Conservation (phyloP, 805 yeast genomes). For the Kodamaea leandrae region DNA sequence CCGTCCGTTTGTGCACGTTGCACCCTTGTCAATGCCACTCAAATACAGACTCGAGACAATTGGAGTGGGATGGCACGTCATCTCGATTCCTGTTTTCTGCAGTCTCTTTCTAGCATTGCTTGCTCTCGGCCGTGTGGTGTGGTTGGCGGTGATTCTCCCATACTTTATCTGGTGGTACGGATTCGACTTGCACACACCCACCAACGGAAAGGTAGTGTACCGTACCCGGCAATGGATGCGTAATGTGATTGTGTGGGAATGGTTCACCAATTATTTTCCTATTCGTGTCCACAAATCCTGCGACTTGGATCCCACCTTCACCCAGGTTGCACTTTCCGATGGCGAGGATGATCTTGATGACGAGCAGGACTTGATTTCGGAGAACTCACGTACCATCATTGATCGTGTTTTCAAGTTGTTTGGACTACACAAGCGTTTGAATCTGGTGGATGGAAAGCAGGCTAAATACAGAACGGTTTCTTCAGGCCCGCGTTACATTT, state of each 20-base stretch:
- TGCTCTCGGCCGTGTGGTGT: conserved; percentile 52
- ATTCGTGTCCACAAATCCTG: conserved; percentile 63
- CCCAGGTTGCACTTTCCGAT: conserved; percentile 29
- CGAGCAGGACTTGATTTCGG: conserved; percentile 43
- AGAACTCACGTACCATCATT: conserved; percentile 33
- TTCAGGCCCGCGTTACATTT: conserved; percentile 75
- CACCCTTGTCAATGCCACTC: conserved; percentile 57
- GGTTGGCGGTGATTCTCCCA: conserved; percentile 63
- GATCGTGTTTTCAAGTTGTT: conserved; percentile 35
- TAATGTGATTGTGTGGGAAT: conserved; percentile 58
- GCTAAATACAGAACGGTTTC: conserved; percentile 28
- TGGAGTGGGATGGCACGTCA: conserved; percentile 69
- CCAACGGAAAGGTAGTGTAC: conserved; percentile 65
- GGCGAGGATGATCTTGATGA: conserved; percentile 29
- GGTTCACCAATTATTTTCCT: conserved; percentile 80
- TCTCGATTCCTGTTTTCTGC: conserved; percentile 60
- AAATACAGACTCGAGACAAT: conserved; percentile 62
- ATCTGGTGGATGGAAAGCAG: conserved; percentile 23
- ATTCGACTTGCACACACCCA: conserved; percentile 64
- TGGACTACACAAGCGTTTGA: conserved; percentile 38
- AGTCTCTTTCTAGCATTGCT: conserved; percentile 51
- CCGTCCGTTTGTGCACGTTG: conserved; percentile 34
- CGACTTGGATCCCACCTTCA: conserved; percentile 72
- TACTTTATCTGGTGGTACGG: conserved; percentile 57
- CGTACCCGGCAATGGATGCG: conserved; percentile 59